These are phyloP conservation scores for Starmera dryadoides DNA, from an alignment of 805 yeast species.

Conservation along the genomic window DNA sequence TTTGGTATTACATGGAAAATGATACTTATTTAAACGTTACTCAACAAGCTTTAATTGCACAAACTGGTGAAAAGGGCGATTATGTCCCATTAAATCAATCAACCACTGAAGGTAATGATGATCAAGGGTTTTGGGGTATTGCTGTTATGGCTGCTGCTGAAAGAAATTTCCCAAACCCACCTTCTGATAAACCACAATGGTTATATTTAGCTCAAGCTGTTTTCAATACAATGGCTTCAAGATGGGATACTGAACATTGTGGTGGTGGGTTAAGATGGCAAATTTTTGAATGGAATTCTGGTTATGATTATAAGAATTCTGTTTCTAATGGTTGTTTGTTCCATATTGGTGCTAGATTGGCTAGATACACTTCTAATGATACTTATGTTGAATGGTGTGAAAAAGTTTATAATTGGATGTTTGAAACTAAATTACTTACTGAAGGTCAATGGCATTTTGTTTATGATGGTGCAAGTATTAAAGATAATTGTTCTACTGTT, in stretches of 20 bases:
- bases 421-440: slow-evolving; percentile 36
- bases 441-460: slow-evolving; percentile 34
- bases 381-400: slow-evolving; percentile 71
- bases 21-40: slow-evolving; percentile 51
- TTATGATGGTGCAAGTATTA: slow-evolving; percentile 54
- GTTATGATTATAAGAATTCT: slow-evolving; percentile 82
- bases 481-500: slow-evolving; percentile 41
- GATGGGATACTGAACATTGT: slow-evolving; percentile 66
- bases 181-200: slow-evolving; percentile 57
- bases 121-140: slow-evolving; percentile 90
- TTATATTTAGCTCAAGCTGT: slow-evolving; percentile 75
- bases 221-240: slow-evolving; percentile 71
- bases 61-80: slow-evolving; percentile 56
- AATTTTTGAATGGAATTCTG: slow-evolving; percentile 81
- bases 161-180: slow-evolving; percentile 71
- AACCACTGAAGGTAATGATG: slow-evolving; percentile 86
- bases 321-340: slow-evolving; percentile 81
- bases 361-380: slow-evolving; percentile 67
- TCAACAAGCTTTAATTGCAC: slow-evolving; percentile 53
- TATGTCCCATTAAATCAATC: slow-evolving; percentile 79
- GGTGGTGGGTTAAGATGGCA: slow-evolving; percentile 90
- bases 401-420: slow-evolving; percentile 70
- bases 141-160: slow-evolving; percentile 83
- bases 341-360: slow-evolving; percentile 76
- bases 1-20: slow-evolving; percentile 59